These are phyloP conservation scores for Collybia mongolica DNA, from an alignment of 768 basidiomycete genomes.

Conservation along the genomic window DNA sequence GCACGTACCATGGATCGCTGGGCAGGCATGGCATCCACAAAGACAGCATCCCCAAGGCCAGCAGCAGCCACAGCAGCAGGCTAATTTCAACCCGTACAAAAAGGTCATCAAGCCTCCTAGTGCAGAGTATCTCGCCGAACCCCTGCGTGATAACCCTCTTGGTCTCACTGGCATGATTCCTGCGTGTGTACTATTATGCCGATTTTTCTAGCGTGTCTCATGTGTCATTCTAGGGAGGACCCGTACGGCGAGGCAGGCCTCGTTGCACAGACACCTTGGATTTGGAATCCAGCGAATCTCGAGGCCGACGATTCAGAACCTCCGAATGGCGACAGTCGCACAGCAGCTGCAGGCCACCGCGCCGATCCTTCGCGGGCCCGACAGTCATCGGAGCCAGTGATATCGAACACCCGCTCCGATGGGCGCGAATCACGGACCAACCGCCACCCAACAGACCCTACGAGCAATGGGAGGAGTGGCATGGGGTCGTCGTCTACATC, in stretches of 20 bases:
- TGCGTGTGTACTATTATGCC: constrained; percentile 41
- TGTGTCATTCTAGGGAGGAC: constrained; percentile 26
- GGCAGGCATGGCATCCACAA: constrained; percentile 33
- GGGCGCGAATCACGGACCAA: background rate
- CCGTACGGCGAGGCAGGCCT: constrained; percentile 20
- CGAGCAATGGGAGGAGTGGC: background rate
- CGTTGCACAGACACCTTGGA: constrained; percentile 59
- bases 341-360: constrained; percentile 11
- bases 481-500: background rate
- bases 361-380: constrained; percentile 14
- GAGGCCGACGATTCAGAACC: constrained; percentile 24
- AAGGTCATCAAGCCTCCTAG: constrained; percentile 59
- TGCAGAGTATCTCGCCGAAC: constrained; percentile 61
- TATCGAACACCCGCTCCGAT: background rate
- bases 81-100: constrained; percentile 58
- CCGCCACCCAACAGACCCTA: constrained; percentile 15
- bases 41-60: constrained; percentile 22
- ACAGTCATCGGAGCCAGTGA: constrained; percentile 21
- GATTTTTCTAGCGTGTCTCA: background rate
- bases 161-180: constrained; percentile 66
- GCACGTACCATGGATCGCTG: constrained; percentile 36
- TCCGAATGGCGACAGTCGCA: constrained; percentile 9
- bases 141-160: constrained; percentile 60
- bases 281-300: constrained; percentile 62
- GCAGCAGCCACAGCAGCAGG: constrained; percentile 21